phyloP scores from a whole-genome alignment of 2,329 filamentous ascomycete species.

The Nigrograna mackinnonii region DNA sequence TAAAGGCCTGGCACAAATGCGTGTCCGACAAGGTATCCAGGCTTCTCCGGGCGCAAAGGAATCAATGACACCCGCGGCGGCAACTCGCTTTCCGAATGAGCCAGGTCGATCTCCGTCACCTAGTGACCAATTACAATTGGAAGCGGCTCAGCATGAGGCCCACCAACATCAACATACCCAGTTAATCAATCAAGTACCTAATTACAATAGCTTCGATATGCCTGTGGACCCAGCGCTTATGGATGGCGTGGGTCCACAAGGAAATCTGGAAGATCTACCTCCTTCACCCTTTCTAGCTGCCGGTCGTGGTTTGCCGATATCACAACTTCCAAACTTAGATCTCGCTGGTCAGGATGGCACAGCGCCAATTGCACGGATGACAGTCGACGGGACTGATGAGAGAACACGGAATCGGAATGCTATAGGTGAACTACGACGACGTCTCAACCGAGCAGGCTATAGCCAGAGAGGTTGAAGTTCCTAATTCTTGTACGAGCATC shows the following conservation, averaged over 20 bases:
- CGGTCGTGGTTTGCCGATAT: conserved; percentile 11
- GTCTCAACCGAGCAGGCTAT: too few relatives aligned
- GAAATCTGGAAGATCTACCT: conserved; percentile 31
- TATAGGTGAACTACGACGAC: too few relatives aligned
- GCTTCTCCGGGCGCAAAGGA: conserved; percentile 10
- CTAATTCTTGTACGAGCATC: too few relatives aligned
- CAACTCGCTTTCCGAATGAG: not conserved
- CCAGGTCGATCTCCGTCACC: conserved; percentile 14
- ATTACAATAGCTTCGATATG: conserved; percentile 54
- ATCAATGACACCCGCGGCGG: conserved; percentile 6
- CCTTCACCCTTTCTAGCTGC: conserved; percentile 38
- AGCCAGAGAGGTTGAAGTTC: too few relatives aligned
- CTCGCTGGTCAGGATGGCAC: conserved; percentile 10
- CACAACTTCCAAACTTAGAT: conserved; percentile 11
- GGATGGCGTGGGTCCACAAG: conserved; percentile 14
- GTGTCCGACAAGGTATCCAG: conserved; percentile 11
- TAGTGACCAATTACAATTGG: conserved; percentile 28
- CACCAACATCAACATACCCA: not conserved
- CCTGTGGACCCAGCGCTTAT: conserved; percentile 67
- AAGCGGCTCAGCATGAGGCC: conserved; percentile 22
- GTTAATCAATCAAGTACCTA: conserved; percentile 16
- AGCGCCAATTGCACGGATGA: conserved; percentile 3
- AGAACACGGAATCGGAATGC: too few relatives aligned
- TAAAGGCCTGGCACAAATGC: conserved; percentile 32
- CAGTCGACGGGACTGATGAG: not conserved